phyloP scores from a whole-genome alignment of 1,284 basidiomycete genomes.

The Malassezia pachydermatis region DNA sequence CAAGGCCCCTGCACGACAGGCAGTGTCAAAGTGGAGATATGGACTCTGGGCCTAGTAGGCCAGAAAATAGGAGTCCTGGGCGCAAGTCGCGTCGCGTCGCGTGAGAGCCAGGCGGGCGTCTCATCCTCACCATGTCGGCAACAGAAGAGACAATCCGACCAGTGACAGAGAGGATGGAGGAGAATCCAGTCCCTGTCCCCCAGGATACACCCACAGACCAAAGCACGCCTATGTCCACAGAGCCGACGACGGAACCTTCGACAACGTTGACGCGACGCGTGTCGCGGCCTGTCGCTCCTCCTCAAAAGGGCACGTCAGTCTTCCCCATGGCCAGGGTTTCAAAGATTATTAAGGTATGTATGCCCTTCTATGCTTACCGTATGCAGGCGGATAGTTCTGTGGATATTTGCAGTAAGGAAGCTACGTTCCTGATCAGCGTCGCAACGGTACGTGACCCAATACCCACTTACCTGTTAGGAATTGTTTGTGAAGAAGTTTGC shows the following conservation, averaged over 20 bases:
- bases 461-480: conserved; percentile 18
- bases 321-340: conserved; percentile 30
- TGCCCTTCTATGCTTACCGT: not conserved
- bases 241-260: not conserved
- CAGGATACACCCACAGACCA: too few species aligned
- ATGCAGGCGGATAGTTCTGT: conserved; percentile 29
- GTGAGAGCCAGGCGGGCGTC: too few species aligned
- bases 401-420: conserved; percentile 39
- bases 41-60: not conserved
- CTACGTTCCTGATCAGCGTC: conserved; percentile 31
- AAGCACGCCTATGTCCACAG: too few species aligned
- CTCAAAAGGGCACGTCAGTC: conserved; percentile 23
- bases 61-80: conserved; percentile 6
- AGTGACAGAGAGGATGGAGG: too few species aligned
- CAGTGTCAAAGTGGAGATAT: not conserved
- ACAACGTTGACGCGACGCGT: not conserved
- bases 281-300: conserved; percentile 1
- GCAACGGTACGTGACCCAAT: conserved; percentile 21
- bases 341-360: conserved; percentile 32
- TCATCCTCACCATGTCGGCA: too few species aligned
- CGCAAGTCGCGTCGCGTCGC: conserved; percentile 4
- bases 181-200: too few species aligned
- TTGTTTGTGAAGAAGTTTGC: conserved; percentile 32
- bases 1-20: not conserved
- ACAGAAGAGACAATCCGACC: too few species aligned